These are phyloP conservation scores for Rhododendron henanense DNA, from an alignment of 148 eudicot genomes.

Conservation along the genomic window DNA sequence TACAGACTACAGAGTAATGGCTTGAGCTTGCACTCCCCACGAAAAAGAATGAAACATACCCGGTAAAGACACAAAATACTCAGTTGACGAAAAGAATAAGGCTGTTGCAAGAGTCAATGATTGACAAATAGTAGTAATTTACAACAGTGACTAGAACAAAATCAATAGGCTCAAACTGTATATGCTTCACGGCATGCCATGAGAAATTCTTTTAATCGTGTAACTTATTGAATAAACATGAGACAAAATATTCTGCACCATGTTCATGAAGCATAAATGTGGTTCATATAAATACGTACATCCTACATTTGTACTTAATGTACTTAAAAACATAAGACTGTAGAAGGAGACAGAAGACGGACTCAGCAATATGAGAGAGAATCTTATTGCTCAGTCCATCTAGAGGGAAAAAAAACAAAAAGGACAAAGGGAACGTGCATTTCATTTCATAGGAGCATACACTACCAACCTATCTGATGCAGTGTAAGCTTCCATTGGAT, in stretches of 20 bases:
- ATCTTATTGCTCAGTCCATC: neutral
- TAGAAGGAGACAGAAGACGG: neutral
- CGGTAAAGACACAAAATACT: too few relatives aligned
- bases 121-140: neutral
- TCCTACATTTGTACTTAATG: neutral
- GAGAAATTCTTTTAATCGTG: neutral
- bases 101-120: neutral
- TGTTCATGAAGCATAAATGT: neutral
- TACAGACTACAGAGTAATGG: neutral
- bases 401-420: neutral
- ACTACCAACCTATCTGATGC: constrained; percentile 83
- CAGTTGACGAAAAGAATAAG: neutral
- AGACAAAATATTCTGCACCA: neutral
- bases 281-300: neutral
- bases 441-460: neutral
- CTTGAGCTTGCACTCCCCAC: neutral
- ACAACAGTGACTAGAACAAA: neutral
- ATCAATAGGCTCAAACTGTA: neutral
- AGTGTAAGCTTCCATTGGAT: constrained; percentile 86
- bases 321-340: neutral
- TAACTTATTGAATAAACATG: neutral
- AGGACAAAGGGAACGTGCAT: neutral
- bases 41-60: neutral
- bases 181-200: neutral
- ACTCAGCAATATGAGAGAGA: neutral